phyloP scores from a whole-genome alignment of 805 yeast species.

The Limtongozyma cylindracea region DNA sequence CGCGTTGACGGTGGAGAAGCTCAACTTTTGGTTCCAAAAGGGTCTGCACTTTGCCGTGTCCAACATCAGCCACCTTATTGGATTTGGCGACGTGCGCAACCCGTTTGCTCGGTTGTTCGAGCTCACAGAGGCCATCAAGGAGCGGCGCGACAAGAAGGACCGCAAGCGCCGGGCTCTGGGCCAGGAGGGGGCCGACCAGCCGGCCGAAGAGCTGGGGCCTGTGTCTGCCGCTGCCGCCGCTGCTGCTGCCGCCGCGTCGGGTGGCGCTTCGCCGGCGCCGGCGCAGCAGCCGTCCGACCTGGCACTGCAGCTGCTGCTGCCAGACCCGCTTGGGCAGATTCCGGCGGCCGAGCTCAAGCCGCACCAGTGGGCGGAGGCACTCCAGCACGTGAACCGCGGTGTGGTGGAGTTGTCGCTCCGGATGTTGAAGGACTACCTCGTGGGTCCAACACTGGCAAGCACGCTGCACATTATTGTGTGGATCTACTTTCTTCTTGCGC shows the following conservation, averaged over 20 bases:
- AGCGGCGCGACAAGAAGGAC: constrained; percentile 48
- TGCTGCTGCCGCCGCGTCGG: too few species aligned
- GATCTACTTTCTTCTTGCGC: constrained; percentile 44
- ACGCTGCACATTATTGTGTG: constrained; percentile 57
- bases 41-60: constrained; percentile 56
- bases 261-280: neutral
- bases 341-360: constrained; percentile 11
- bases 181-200: constrained; percentile 1
- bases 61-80: constrained; percentile 48
- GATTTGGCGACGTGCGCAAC: constrained; percentile 52
- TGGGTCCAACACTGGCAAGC: constrained; percentile 48
- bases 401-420: constrained; percentile 45
- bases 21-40: constrained; percentile 55
- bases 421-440: constrained; percentile 36
- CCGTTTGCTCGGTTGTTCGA: constrained; percentile 58
- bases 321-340: constrained; percentile 7
- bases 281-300: constrained; percentile 1
- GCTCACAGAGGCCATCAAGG: constrained; percentile 45
- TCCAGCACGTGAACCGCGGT: constrained; percentile 31
- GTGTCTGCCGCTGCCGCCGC: too few species aligned
- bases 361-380: constrained; percentile 28
- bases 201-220: too few species aligned
- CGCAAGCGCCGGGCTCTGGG: constrained; percentile 20
- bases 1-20: constrained; percentile 14
- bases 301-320: constrained; percentile 4